These are phyloP conservation scores for Phyllachora maydis DNA, from an alignment of 2,329 filamentous ascomycete species.

Conservation along the genomic window DNA sequence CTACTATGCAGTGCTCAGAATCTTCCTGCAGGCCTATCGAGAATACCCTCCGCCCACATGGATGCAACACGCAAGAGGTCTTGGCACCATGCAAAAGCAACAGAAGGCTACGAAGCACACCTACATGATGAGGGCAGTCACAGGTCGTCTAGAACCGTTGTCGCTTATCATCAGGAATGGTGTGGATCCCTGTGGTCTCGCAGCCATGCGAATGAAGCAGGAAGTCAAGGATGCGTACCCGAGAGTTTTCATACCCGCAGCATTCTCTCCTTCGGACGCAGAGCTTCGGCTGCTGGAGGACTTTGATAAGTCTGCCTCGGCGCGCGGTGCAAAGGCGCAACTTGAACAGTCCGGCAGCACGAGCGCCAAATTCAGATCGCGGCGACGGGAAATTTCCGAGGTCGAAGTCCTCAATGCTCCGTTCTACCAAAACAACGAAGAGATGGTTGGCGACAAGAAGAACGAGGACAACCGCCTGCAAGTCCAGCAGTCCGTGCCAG, in stretches of 20 bases:
- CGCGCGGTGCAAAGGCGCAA: constrained; percentile 3
- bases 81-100: too few species aligned
- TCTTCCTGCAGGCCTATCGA: constrained; percentile 21
- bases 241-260: background rate
- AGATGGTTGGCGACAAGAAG: too few species aligned
- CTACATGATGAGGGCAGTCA: too few species aligned
- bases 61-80: too few species aligned
- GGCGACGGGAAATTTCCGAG: constrained; percentile 15
- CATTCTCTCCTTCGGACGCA: background rate
- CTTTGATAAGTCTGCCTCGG: too few species aligned
- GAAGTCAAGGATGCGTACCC: background rate
- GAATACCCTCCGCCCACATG: constrained; percentile 18
- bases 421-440: constrained; percentile 17
- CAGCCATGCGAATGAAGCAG: background rate
- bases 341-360: constrained; percentile 6
- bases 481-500: too few species aligned
- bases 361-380: constrained; percentile 9
- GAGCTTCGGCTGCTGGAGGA: background rate
- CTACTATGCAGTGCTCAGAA: constrained; percentile 22
- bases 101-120: too few species aligned
- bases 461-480: too few species aligned
- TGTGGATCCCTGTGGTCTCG: too few species aligned
- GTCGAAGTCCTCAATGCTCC: constrained; percentile 28
- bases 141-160: too few species aligned
- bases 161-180: too few species aligned